These are phyloP conservation scores for Coemansia erecta DNA, from an alignment of 192 early-diverging fungal species.

Conservation along the genomic window DNA sequence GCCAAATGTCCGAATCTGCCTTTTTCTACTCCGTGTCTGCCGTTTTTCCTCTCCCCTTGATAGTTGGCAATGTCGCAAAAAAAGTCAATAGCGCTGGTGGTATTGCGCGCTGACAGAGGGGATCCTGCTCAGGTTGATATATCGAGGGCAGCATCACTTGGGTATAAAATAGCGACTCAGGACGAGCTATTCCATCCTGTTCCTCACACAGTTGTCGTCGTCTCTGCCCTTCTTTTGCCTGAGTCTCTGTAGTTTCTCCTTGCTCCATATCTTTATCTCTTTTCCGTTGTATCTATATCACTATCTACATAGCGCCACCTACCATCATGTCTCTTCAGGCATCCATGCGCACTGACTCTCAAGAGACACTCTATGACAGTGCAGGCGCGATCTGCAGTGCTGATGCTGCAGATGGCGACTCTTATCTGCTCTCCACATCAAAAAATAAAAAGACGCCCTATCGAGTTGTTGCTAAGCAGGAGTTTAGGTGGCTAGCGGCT, in stretches of 20 bases:
- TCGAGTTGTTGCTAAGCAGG: constrained; percentile 17
- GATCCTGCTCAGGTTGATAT: too few relatives aligned
- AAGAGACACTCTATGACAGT: constrained; percentile 20
- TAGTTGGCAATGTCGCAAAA: too few relatives aligned
- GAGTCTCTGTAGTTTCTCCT: neutral
- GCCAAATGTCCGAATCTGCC: too few relatives aligned
- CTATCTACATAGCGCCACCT: neutral
- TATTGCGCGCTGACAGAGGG: too few relatives aligned
- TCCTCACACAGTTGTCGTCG: too few relatives aligned
- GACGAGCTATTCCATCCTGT: too few relatives aligned
- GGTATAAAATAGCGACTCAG: too few relatives aligned
- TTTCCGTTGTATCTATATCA: neutral
- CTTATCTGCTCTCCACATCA: constrained; percentile 11
- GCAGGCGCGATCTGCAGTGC: neutral
- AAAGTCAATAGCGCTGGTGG: too few relatives aligned
- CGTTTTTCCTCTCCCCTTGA: too few relatives aligned
- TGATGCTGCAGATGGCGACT: constrained; percentile 3
- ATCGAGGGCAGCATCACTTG: too few relatives aligned
- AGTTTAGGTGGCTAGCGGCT: constrained; percentile 31
- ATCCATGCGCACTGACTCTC: constrained; percentile 22
- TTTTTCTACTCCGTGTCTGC: too few relatives aligned
- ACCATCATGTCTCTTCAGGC: neutral
- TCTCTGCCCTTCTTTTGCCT: neutral
- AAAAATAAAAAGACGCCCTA: constrained; percentile 22
- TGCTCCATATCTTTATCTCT: neutral